These are phyloP conservation scores for Eremochloa ophiuroides DNA, from an alignment of 176 grass and related monocot genomes.

Conservation along the genomic window DNA sequence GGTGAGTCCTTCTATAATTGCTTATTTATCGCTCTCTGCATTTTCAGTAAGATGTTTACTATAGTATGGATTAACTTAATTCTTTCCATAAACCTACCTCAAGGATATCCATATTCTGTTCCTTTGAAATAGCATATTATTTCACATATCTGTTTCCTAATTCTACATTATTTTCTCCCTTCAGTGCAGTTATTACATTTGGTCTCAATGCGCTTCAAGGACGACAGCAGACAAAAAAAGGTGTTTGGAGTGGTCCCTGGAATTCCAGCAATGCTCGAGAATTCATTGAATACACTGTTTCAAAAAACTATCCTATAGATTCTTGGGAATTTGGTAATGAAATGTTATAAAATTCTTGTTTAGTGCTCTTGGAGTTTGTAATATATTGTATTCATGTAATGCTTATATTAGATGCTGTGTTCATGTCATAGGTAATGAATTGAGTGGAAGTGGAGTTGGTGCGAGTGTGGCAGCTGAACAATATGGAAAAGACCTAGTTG, in stretches of 20 bases:
- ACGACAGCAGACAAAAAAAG: conserved; percentile 32
- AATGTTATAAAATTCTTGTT: conserved; percentile 6
- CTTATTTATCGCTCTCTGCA: background rate
- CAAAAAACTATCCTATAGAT: conserved; percentile 74
- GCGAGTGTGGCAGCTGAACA: conserved; percentile 76
- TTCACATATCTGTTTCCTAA: conserved; percentile 13
- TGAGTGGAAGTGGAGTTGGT: conserved; percentile 78
- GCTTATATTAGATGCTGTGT: conserved; percentile 2
- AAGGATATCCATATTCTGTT: background rate
- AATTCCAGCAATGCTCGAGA: conserved; percentile 74
- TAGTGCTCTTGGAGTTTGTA: background rate
- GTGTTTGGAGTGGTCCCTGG: conserved; percentile 71
- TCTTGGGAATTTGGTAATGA: conserved; percentile 99
- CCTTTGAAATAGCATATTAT: background rate
- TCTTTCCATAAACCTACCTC: background rate
- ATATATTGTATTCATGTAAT: conserved; percentile 6
- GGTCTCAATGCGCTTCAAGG: conserved; percentile 91
- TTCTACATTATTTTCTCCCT: conserved; percentile 24
- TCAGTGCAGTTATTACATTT: conserved; percentile 84
- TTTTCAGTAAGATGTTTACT: background rate
- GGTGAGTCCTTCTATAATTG: background rate
- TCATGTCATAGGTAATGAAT: conserved; percentile 73
- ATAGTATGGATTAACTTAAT: too few species aligned
- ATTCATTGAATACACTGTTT: conserved; percentile 69
- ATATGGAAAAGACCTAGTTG: conserved; percentile 75